These are phyloP conservation scores for Calycina marina DNA, from an alignment of 2,329 filamentous ascomycete species.

Conservation along the genomic window DNA sequence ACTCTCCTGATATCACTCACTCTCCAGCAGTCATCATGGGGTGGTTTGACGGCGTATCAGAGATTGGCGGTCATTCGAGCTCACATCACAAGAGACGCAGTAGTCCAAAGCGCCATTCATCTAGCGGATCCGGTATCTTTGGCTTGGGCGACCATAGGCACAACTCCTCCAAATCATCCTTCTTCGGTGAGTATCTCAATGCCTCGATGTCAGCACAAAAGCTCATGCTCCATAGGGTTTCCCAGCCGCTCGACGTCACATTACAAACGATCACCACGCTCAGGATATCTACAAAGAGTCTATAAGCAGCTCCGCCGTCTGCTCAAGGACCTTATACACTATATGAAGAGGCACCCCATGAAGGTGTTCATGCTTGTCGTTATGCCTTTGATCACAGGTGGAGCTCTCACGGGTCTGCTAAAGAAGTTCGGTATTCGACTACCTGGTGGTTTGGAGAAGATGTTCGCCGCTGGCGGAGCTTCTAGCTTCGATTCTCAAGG, in stretches of 20 bases:
- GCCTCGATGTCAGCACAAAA: no score
- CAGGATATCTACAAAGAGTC: conserved; percentile 60
- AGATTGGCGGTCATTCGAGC: conserved; percentile 18
- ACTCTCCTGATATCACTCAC: no score
- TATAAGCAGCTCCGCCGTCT: conserved; percentile 65
- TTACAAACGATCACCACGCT: conserved; percentile 71
- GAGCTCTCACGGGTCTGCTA: conserved; percentile 64
- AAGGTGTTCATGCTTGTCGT: conserved; percentile 81
- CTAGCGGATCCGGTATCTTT: no score
- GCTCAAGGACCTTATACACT: conserved; percentile 65
- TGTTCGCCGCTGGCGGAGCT: conserved; percentile 37
- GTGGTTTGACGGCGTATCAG: conserved; percentile 29
- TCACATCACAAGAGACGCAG: conserved; percentile 18
- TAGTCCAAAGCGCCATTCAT: conserved; percentile 6
- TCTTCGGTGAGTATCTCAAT: conserved; percentile 15
- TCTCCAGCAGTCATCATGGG: conserved; percentile 28
- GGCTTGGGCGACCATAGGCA: conserved; percentile 25
- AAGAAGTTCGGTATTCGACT: conserved; percentile 66
- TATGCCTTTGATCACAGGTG: conserved; percentile 75
- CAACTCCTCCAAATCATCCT: conserved; percentile 29
- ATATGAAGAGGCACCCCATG: conserved; percentile 68
- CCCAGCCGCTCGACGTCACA: conserved; percentile 31
- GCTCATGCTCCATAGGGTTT: no score
- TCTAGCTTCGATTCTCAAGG: conserved; percentile 31
- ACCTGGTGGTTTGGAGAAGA: conserved; percentile 45